phyloP scores from a whole-genome alignment of 2,329 filamentous ascomycete genomes.

The Xenosphaeropsis pyriputrescens region DNA sequence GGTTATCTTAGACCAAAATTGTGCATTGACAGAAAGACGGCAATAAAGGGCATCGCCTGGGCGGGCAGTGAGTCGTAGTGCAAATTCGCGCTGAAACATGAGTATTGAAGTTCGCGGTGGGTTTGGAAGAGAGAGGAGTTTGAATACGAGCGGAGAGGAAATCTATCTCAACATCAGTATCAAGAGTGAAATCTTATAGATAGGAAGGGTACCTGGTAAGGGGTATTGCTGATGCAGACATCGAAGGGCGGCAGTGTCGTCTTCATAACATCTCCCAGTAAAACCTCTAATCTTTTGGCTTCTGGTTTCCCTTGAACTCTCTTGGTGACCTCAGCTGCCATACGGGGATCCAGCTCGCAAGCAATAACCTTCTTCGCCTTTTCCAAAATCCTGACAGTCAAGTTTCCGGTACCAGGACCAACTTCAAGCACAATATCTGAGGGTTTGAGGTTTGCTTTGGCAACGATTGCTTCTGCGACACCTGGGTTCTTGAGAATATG shows the following conservation, averaged over 20 bases:
- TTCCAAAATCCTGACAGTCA: conserved; percentile 81
- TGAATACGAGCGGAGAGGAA: conserved; percentile 81
- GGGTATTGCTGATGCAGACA: conserved; percentile 60
- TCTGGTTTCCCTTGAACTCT: conserved; percentile 81
- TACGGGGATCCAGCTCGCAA: conserved; percentile 87
- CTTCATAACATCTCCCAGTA: conserved; percentile 91
- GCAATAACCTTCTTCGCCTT: conserved; percentile 70
- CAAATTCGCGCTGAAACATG: conserved; percentile 96
- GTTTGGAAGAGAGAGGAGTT: conserved; percentile 64
- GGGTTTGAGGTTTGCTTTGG: conserved; percentile 81
- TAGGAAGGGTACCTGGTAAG: conserved; percentile 37
- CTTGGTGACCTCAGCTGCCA: conserved; percentile 91
- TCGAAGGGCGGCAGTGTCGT: conserved; percentile 59
- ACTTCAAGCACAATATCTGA: conserved; percentile 86
- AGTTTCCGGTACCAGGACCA: conserved; percentile 76
- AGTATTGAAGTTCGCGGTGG: conserved; percentile 75
- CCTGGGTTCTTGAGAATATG: conserved; percentile 87
- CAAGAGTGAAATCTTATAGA: neutral
- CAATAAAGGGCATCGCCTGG: conserved; percentile 84
- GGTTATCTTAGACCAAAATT: conserved; percentile 70
- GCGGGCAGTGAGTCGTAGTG: conserved; percentile 74
- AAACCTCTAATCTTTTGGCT: conserved; percentile 71
- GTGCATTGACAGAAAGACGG: conserved; percentile 80
- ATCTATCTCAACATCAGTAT: conserved; percentile 36
- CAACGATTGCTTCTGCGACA: conserved; percentile 67